A percentile compares a stretch with the other conserved stretches of the same genome.
phyloP scores from a whole-genome alignment of 75 land plant species.

The Larix kaempferi region DNA sequence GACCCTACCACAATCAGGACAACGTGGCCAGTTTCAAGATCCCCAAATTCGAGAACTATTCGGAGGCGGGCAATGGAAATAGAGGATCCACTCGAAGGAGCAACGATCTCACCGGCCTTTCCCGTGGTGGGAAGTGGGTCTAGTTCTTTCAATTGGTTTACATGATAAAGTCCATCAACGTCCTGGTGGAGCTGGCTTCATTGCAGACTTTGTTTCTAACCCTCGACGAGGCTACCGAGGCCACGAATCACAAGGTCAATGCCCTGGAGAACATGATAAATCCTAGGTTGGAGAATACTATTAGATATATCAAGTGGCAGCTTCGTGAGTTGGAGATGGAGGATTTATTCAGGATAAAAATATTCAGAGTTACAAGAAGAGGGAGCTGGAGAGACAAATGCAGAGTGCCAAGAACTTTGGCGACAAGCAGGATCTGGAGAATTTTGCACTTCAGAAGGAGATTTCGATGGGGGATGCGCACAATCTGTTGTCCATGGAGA shows the following conservation, averaged over 20 bases:
- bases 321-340: conserved; percentile 93
- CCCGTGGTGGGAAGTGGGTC: conserved; percentile 89
- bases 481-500: too few relatives aligned
- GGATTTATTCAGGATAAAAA: conserved; percentile 93
- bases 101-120: conserved; percentile 76
- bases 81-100: conserved; percentile 10
- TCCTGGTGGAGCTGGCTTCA: conserved; percentile 92
- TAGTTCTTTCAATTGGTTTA: conserved; percentile 74
- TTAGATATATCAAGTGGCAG: conserved; percentile 84
- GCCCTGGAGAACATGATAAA: conserved; percentile 94
- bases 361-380: conserved; percentile 87
- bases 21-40: conserved; percentile 89
- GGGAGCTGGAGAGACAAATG: conserved; percentile 70
- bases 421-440: too few relatives aligned
- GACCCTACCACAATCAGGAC: conserved; percentile 69
- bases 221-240: conserved; percentile 89
- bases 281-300: conserved; percentile 88
- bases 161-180: conserved; percentile 75
- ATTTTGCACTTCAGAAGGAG: too few relatives aligned
- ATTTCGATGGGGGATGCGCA: too few relatives aligned
- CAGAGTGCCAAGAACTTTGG: conserved; percentile 30
- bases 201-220: conserved; percentile 91
- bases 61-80: conserved; percentile 39
- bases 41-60: conserved; percentile 76
- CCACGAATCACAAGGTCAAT: conserved; percentile 90